phyloP scores from a whole-genome alignment of 192 early-diverging fungal species.

The Chytriomyces confervae region DNA sequence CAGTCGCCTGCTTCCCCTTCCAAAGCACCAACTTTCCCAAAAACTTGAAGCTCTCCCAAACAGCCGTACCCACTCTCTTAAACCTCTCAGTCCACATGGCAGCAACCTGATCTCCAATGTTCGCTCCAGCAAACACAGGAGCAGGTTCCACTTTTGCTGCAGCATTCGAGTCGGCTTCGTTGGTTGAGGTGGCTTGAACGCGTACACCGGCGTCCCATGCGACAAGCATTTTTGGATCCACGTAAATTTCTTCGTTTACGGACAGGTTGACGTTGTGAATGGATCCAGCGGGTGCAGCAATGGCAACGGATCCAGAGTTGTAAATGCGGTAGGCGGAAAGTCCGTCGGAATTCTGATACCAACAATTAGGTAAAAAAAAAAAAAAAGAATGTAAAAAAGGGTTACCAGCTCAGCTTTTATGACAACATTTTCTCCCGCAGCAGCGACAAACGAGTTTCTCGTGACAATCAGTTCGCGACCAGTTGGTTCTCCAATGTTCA shows the following conservation, averaged over 20 bases:
- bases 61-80: background rate
- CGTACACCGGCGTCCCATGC: slow-evolving; percentile 36
- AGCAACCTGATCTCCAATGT: slow-evolving; percentile 2
- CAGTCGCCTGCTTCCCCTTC: slow-evolving; percentile 8
- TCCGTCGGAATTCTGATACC: slow-evolving; percentile 56
- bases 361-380: background rate
- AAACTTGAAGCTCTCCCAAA: background rate
- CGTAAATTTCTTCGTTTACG: slow-evolving; percentile 73
- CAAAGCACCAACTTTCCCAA: slow-evolving; percentile 12
- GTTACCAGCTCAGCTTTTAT: slow-evolving; percentile 17
- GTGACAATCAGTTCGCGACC: slow-evolving; percentile 14
- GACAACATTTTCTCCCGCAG: slow-evolving; percentile 19
- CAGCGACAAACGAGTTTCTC: slow-evolving; percentile 13
- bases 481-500: slow-evolving; percentile 5
- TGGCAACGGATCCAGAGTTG: slow-evolving; percentile 71
- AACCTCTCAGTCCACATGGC: slow-evolving; percentile 6
- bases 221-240: slow-evolving; percentile 63
- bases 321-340: slow-evolving; percentile 66
- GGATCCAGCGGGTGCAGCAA: slow-evolving; percentile 67
- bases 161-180: background rate
- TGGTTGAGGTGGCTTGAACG: background rate
- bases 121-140: background rate
- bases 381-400: no score
- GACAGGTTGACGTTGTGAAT: slow-evolving; percentile 70
- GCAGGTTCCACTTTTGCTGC: background rate